Conservation (phyloP, 306 rosid genomes). For the Abrus precatorius region DNA sequence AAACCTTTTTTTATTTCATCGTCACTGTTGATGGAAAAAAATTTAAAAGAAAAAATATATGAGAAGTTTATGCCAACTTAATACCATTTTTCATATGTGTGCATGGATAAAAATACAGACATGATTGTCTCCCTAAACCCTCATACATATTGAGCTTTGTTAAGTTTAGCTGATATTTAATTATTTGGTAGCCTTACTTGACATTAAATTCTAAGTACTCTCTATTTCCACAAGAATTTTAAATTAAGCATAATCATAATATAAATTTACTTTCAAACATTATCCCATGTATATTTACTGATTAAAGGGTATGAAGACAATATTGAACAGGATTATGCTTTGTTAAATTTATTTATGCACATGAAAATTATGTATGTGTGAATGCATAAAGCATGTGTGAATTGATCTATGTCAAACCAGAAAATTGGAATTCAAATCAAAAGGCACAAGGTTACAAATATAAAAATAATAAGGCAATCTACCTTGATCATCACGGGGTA, state of each 20-base stretch:
- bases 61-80: background rate
- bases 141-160: background rate
- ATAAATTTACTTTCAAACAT: conserved; percentile 11
- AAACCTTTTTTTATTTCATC: too few species aligned
- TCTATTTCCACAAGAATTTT: background rate
- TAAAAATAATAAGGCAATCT: conserved; percentile 31
- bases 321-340: background rate
- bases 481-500: conserved; percentile 99
- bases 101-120: background rate
- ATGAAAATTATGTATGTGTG: background rate
- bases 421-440: conserved; percentile 36
- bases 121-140: background rate
- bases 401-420: conserved; percentile 7
- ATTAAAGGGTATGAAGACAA: background rate
- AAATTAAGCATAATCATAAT: conserved; percentile 18
- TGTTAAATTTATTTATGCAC: background rate
- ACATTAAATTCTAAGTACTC: background rate
- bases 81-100: background rate
- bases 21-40: background rate
- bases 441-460: conserved; percentile 31
- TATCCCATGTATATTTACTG: background rate
- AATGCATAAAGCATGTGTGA: background rate
- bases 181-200: conserved; percentile 5
- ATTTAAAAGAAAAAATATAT: background rate
- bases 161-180: conserved; percentile 26